Evolutionary conservation across 352 stramenopile genomes (phyloP).

Genomic region (Phytophthora nicotianae): DNA sequence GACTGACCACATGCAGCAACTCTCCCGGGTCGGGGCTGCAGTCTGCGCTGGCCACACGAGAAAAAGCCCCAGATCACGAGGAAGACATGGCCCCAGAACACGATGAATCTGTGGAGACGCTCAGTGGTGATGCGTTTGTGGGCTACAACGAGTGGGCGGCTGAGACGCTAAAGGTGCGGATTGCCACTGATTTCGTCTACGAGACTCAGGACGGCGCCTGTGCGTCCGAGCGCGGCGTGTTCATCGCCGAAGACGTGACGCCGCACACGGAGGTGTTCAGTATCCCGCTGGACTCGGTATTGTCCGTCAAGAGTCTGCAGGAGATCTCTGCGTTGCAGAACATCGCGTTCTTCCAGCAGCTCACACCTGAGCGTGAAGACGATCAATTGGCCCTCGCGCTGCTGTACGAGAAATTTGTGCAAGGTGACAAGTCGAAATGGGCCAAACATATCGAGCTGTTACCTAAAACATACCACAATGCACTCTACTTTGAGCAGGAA

Average conservation of each 20-base stretch:
- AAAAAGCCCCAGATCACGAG: conserved; percentile 9
- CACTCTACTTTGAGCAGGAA: conserved; percentile 59
- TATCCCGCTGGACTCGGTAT: conserved; percentile 62
- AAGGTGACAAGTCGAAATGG: conserved; percentile 55
- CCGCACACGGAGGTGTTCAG: conserved; percentile 74
- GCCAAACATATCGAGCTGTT: conserved; percentile 67
- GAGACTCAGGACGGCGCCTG: conserved; percentile 47
- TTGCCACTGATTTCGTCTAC: conserved; percentile 86
- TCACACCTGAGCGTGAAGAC: conserved; percentile 56
- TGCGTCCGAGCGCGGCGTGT: conserved; percentile 72
- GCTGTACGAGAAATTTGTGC: conserved; percentile 74
- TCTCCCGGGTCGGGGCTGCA: not conserved
- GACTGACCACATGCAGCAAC: conserved; percentile 34
- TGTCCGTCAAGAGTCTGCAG: conserved; percentile 56
- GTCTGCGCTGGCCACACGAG: conserved; percentile 26
- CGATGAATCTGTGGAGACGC: conserved; percentile 13
- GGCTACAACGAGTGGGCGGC: conserved; percentile 83
- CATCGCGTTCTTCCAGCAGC: conserved; percentile 58
- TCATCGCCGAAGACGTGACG: conserved; percentile 79
- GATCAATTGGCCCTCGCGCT: conserved; percentile 70
- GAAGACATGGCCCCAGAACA: conserved; percentile 24
- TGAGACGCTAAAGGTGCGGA: conserved; percentile 51
- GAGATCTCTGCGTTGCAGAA: conserved; percentile 36
- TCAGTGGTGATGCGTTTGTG: conserved; percentile 37
- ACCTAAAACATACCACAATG: conserved; percentile 68